Percentiles rank a stretch among this genome's conserved stretches.
Conservation (phyloP, 495 filamentous ascomycete species). For the Tuber borchii region DNA sequence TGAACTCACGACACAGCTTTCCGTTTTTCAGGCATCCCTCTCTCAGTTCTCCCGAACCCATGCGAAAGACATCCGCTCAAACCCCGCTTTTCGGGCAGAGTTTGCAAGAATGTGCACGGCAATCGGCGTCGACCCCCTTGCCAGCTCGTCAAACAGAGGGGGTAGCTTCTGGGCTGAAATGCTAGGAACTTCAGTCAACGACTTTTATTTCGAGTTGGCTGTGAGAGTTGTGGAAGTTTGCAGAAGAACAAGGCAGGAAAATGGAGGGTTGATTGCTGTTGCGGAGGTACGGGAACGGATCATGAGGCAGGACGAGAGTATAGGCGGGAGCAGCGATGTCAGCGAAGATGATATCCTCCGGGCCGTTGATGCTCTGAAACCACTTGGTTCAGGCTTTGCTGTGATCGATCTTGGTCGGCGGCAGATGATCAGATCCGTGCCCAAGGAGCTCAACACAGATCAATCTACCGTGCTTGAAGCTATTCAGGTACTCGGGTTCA, state of each 20-base stretch:
- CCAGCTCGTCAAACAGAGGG: constrained; percentile 54
- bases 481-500: constrained; percentile 75
- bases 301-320: constrained; percentile 52
- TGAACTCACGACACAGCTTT: constrained; percentile 82
- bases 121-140: constrained; percentile 90
- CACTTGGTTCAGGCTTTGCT: constrained; percentile 79
- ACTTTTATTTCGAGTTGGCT: constrained; percentile 96
- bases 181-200: constrained; percentile 82
- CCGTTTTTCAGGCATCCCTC: constrained; percentile 87
- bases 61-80: constrained; percentile 87
- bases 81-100: constrained; percentile 89
- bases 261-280: constrained; percentile 84
- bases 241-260: constrained; percentile 75
- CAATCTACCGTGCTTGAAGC: constrained; percentile 87
- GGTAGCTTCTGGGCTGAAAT: constrained; percentile 88
- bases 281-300: constrained; percentile 70
- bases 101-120: constrained; percentile 98
- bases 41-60: constrained; percentile 93
- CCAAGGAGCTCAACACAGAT: constrained; percentile 93
- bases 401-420: constrained; percentile 73
- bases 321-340: constrained; percentile 65
- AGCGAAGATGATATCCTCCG: constrained; percentile 75
- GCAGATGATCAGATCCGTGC: constrained; percentile 83
- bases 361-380: constrained; percentile 78
- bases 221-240: constrained; percentile 92